phyloP scores from a whole-genome alignment of 768 basidiomycete species.

The Auricularia sp. region DNA sequence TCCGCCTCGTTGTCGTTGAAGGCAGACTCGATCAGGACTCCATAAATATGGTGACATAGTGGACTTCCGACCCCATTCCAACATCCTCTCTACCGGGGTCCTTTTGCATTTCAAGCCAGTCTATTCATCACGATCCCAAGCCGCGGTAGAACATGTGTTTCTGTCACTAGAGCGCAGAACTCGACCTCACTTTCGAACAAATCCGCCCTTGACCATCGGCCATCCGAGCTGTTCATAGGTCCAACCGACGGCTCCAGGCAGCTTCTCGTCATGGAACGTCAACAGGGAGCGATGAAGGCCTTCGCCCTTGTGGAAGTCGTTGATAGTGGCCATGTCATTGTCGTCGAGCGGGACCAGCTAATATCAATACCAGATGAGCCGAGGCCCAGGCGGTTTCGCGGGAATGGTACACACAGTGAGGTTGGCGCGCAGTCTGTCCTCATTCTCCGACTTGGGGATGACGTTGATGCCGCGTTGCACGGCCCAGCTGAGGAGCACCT shows the following conservation, averaged over 20 bases:
- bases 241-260: background rate
- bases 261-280: background rate
- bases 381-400: background rate
- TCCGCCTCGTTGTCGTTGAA: too few species aligned
- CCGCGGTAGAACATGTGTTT: too few species aligned
- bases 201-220: background rate
- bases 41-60: too few species aligned
- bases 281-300: background rate
- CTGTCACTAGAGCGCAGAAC: too few species aligned
- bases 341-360: conserved; percentile 13
- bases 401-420: conserved; percentile 7
- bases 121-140: too few species aligned
- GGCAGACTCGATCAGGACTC: too few species aligned
- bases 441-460: conserved; percentile 4
- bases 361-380: background rate
- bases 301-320: conserved; percentile 18
- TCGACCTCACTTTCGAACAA: background rate
- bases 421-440: conserved; percentile 6
- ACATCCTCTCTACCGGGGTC: too few species aligned
- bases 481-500: conserved; percentile 11
- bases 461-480: background rate
- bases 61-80: too few species aligned
- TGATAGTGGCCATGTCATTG: conserved; percentile 9
- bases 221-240: background rate
- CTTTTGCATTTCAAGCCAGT: too few species aligned